Conservation (phyloP, 2,329 filamentous ascomycete genomes). For the Penicillium sp. region DNA sequence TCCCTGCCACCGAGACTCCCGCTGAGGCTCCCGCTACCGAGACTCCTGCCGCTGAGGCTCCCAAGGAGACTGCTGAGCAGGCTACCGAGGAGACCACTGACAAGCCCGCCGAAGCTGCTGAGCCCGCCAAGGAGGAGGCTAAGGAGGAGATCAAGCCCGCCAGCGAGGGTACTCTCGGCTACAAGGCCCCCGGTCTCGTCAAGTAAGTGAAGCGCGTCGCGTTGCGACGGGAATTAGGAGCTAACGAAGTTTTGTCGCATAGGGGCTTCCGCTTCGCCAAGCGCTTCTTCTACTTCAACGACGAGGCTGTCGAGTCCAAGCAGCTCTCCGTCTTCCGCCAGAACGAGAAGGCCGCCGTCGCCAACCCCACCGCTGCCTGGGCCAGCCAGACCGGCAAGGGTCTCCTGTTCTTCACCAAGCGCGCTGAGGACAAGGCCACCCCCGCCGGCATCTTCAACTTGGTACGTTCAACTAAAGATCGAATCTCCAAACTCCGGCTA, state of each 20-base stretch:
- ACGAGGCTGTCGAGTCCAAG: slow-evolving; percentile 70
- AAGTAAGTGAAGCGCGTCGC: slow-evolving; percentile 63
- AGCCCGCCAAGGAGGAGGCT: slow-evolving; percentile 15
- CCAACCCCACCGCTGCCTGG: slow-evolving; percentile 82
- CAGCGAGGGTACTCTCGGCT: slow-evolving; percentile 79
- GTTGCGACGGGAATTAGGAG: slow-evolving; percentile 1
- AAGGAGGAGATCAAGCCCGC: slow-evolving; percentile 62
- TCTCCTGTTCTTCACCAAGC: slow-evolving; percentile 86
- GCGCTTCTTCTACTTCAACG: slow-evolving; percentile 86
- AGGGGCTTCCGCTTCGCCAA: slow-evolving; percentile 89
- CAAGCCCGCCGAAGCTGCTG: slow-evolving; percentile 11
- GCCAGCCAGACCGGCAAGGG: slow-evolving; percentile 92
- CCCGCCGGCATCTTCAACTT: slow-evolving; percentile 82
- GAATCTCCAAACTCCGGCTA: not conserved
- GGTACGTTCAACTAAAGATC: slow-evolving; percentile 53
- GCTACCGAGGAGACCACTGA: slow-evolving; percentile 14
- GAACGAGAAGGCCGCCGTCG: slow-evolving; percentile 78
- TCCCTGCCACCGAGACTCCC: slow-evolving; percentile 16
- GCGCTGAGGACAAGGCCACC: slow-evolving; percentile 73
- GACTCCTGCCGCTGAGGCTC: slow-evolving; percentile 10
- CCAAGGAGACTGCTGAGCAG: slow-evolving; percentile 12
- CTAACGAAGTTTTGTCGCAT: slow-evolving; percentile 23
- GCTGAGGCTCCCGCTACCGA: slow-evolving; percentile 11
- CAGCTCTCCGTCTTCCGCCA: slow-evolving; percentile 75
- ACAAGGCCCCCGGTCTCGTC: slow-evolving; percentile 85